Base-by-base conservation (phyloP, 1,139 yeast genomes). In the Blastobotrys petasosporus region DNA sequence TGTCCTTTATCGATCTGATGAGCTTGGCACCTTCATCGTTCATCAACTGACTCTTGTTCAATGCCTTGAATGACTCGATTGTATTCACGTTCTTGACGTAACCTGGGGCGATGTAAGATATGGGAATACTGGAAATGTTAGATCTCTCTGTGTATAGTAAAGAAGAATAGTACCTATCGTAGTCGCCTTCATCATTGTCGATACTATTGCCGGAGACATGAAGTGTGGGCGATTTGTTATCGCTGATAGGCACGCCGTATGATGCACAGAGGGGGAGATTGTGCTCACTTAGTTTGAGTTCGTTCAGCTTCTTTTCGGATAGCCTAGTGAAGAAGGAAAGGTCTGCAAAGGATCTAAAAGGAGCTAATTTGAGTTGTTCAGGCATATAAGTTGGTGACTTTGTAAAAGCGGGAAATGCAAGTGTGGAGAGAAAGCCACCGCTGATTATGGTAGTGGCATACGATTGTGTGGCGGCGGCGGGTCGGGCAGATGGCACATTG, bases 321-420 rank as follows among this genome's bases (percentile, higher is more conserved):
- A 92, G 71, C 54, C 75, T 77, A 38, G 82, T 80, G 68, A 92
- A 92, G 65, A 92, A 92, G 0, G 95, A 78, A 0, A 95, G 79
- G 58, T 90, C 97, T 31, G 84, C 80, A 61, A 84, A 84, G 1
- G 95, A 82, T 50, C 76, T 79, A 23, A 80, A 66, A 0, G 85
- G 76, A 1, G 77, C 71, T 62, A 71, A 81, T 52, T 70, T 53
- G 39, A 54, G 47, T 37, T 42, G 45, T 10, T 42, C 40, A 10
- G 20, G 25, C 38, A 35, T 35, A 20, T 20, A 20, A 4, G 25
- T 20, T 20, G 40, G 25, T 28, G 40, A 36, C 13, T 36, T 16
- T 20, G 25, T 20, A 20, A 7, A 20, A 7, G 25, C 25, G 25
- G 25, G 6, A 20, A 20, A 20, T 20, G 25, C 25, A 20, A 20